Evolutionary conservation across 257 asterid species (phyloP).

Genomic region (Plantago ovata): DNA sequence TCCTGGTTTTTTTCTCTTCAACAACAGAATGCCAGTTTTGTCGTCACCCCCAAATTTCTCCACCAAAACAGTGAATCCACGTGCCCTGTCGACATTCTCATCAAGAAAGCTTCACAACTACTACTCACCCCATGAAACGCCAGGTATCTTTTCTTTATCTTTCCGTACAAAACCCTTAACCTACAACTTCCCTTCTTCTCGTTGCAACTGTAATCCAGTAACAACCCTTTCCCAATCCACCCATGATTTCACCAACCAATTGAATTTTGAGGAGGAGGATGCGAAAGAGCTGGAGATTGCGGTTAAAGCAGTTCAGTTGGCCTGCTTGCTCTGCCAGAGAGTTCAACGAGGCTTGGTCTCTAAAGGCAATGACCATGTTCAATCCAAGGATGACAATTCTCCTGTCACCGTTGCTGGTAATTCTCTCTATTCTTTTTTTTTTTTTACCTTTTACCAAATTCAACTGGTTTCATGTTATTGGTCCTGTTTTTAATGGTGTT

Average conservation of each 20-base stretch:
- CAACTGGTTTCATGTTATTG: background rate
- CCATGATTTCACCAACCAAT: constrained; percentile 23
- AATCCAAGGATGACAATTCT: constrained; percentile 69
- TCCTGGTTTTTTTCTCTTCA: too few species aligned
- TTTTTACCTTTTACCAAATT: too few species aligned
- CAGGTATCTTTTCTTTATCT: constrained; percentile 9
- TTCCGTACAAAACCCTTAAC: constrained; percentile 6
- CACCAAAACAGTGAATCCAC: constrained; percentile 29
- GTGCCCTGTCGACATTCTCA: constrained; percentile 1
- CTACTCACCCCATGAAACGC: constrained; percentile 12
- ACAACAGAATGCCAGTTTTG: constrained; percentile 37
- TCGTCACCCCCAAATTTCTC: constrained; percentile 24
- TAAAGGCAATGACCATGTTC: constrained; percentile 32
- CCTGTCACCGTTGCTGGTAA: constrained; percentile 82
- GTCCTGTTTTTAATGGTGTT: too few species aligned
- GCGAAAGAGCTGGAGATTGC: constrained; percentile 58
- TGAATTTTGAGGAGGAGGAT: constrained; percentile 25
- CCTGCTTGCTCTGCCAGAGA: constrained; percentile 58
- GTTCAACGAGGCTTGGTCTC: constrained; percentile 48
- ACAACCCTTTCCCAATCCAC: constrained; percentile 27
- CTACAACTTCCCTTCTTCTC: constrained; percentile 16
- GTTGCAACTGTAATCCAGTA: constrained; percentile 11
- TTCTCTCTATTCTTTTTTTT: constrained; percentile 2
- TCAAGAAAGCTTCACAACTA: background rate
- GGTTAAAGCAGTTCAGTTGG: constrained; percentile 84